Conservation (phyloP, 768 basidiomycete species). For the Lactarius deliciosus region DNA sequence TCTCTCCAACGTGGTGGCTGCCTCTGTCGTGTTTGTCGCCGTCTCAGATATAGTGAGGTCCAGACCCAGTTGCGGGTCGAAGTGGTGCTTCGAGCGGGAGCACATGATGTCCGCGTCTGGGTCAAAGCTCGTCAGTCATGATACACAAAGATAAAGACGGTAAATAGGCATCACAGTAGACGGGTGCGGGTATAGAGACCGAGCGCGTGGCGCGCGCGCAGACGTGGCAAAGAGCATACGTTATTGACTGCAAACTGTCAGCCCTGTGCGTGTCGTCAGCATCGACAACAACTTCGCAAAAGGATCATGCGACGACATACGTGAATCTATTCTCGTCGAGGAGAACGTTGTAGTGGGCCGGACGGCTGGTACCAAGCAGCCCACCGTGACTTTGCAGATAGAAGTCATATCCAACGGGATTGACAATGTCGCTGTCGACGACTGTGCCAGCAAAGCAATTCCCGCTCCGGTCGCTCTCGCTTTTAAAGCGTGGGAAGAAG, state of each 20-base stretch:
- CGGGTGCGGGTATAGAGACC: constrained; percentile 80
- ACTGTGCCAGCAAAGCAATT: constrained; percentile 81
- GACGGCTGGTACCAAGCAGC: constrained; percentile 71
- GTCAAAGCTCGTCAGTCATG: background rate
- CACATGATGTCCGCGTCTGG: constrained; percentile 77
- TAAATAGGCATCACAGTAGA: constrained; percentile 60
- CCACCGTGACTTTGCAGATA: constrained; percentile 79
- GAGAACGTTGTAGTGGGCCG: constrained; percentile 56
- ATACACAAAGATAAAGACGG: background rate
- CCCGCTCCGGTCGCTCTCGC: constrained; percentile 61
- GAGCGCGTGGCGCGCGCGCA: constrained; percentile 80
- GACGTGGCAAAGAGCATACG: constrained; percentile 77
- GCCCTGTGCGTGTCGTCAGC: constrained; percentile 41
- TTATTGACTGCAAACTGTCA: constrained; percentile 65
- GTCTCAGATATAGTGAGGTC: constrained; percentile 63
- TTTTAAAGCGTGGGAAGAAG: constrained; percentile 50
- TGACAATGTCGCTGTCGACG: constrained; percentile 65
- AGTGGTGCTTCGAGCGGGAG: constrained; percentile 78
- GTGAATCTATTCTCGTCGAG: constrained; percentile 60
- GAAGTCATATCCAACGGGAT: constrained; percentile 74
- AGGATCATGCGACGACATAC: constrained; percentile 38
- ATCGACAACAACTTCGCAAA: no score
- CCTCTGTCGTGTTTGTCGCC: constrained; percentile 38
- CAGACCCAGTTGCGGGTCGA: constrained; percentile 57
- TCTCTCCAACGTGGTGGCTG: constrained; percentile 40